These are phyloP conservation scores for Flaveria floridana DNA, from an alignment of 140 eudicot species.

Conservation along the genomic window DNA sequence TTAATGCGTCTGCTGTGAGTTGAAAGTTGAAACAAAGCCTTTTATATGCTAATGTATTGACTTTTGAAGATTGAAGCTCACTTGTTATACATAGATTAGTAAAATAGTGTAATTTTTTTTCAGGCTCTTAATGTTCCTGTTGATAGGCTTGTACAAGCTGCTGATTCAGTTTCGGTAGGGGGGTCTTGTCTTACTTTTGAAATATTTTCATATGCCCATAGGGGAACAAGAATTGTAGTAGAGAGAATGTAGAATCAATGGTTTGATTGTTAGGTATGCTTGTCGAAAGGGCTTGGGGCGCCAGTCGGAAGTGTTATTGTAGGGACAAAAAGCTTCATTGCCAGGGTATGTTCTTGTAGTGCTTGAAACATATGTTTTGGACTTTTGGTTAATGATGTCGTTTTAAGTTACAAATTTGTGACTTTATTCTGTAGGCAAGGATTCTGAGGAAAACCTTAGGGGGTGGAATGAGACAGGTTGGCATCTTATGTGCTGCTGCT, in stretches of 20 bases:
- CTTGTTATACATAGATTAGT: not conserved
- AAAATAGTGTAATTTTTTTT: slow-evolving; percentile 15
- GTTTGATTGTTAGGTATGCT: slow-evolving; percentile 53
- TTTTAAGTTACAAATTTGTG: not conserved
- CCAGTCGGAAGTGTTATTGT: slow-evolving; percentile 90
- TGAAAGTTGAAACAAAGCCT: slow-evolving; percentile 29
- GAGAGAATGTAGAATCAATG: not conserved
- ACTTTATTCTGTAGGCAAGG: slow-evolving; percentile 55
- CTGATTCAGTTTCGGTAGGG: slow-evolving; percentile 90
- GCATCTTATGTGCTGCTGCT: slow-evolving; percentile 93
- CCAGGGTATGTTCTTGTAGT: slow-evolving; percentile 47
- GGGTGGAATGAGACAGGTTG: slow-evolving; percentile 98
- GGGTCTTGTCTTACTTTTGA: not conserved
- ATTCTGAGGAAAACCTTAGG: slow-evolving; percentile 87
- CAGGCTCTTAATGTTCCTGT: slow-evolving; percentile 98
- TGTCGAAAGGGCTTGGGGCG: slow-evolving; percentile 96
- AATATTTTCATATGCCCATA: not conserved
- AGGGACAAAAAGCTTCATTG: slow-evolving; percentile 73
- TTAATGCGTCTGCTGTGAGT: slow-evolving; percentile 85
- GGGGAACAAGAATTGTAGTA: not conserved
- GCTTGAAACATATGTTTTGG: slow-evolving; percentile 12
- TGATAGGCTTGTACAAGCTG: slow-evolving; percentile 89
- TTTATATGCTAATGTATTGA: not conserved
- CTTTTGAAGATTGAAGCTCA: slow-evolving; percentile 16
- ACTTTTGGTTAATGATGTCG: not conserved